Conservation (phyloP, 1,139 yeast species). For the Yamadazyma atlantica region DNA sequence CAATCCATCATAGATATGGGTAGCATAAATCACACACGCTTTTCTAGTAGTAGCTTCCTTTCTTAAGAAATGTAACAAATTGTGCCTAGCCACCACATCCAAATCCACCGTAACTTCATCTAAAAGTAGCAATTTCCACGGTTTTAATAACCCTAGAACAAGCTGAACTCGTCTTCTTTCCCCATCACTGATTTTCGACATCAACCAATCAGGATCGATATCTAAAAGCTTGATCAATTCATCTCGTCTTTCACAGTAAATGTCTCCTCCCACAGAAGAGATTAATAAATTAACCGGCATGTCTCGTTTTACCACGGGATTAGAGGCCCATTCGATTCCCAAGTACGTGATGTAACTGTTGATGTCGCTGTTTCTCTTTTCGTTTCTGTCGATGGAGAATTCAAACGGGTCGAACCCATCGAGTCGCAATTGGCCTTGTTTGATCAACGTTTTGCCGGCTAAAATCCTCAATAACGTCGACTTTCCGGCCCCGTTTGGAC, state of each 20-base stretch:
- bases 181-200: constrained; percentile 91
- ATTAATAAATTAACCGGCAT: constrained; percentile 80
- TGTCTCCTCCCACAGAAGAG: constrained; percentile 80
- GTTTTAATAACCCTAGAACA: constrained; percentile 88
- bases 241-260: constrained; percentile 73
- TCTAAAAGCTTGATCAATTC: constrained; percentile 72
- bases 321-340: constrained; percentile 98
- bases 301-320: constrained; percentile 85
- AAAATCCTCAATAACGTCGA: constrained; percentile 79
- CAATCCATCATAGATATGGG: constrained; percentile 94
- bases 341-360: constrained; percentile 63
- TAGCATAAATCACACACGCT: constrained; percentile 84
- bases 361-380: constrained; percentile 43
- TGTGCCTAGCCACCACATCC: constrained; percentile 85
- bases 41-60: constrained; percentile 65
- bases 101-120: constrained; percentile 97
- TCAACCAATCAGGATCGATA: constrained; percentile 85
- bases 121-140: constrained; percentile 79
- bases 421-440: constrained; percentile 63
- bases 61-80: constrained; percentile 66
- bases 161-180: constrained; percentile 92
- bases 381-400: constrained; percentile 48
- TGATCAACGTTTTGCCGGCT: constrained; percentile 89
- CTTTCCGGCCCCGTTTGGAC: constrained; percentile 98
- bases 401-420: constrained; percentile 88